A percentile compares a stretch with the other conserved stretches of the same genome.
Conservation (phyloP, 2,329 filamentous ascomycete genomes). For the Aspergillus uvarum region DNA sequence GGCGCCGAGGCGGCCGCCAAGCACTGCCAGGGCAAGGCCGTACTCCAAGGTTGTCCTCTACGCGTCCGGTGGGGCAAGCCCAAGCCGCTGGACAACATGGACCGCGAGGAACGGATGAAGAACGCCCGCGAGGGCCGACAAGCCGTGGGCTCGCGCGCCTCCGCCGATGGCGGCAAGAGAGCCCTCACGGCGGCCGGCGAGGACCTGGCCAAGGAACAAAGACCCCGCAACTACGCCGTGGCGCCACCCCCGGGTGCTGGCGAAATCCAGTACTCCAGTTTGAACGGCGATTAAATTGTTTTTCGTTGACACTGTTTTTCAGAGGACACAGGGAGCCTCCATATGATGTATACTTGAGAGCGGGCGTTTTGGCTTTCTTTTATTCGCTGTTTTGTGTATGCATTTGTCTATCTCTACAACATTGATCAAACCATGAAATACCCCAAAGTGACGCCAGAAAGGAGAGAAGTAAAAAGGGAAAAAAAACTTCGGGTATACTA, state of each 20-base stretch:
- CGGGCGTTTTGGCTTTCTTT: slow-evolving; percentile 30
- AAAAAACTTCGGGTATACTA: slow-evolving; percentile 40
- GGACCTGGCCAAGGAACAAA: slow-evolving; percentile 40
- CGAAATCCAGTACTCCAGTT: slow-evolving; percentile 79
- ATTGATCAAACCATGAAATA: slow-evolving; percentile 29
- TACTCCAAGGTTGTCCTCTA: slow-evolving; percentile 87
- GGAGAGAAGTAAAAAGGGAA: slow-evolving; percentile 11
- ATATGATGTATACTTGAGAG: slow-evolving; percentile 28
- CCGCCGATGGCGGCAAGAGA: slow-evolving; percentile 35
- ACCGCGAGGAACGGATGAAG: slow-evolving; percentile 76
- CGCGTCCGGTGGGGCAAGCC: slow-evolving; percentile 91
- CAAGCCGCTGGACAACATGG: slow-evolving; percentile 87
- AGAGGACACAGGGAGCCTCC: slow-evolving; percentile 26
- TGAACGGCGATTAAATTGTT: slow-evolving; percentile 68
- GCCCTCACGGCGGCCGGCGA: slow-evolving; percentile 42
- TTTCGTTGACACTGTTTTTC: slow-evolving; percentile 4
- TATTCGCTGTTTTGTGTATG: too few relatives aligned
- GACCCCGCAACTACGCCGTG: slow-evolving; percentile 50
- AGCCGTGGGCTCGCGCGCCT: slow-evolving; percentile 50
- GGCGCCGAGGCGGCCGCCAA: slow-evolving; percentile 82
- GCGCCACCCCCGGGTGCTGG: slow-evolving; percentile 77
- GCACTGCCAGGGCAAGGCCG: slow-evolving; percentile 80
- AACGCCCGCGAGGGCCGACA: slow-evolving; percentile 76
- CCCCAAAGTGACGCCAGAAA: slow-evolving; percentile 33
- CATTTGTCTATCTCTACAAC: slow-evolving; percentile 27